Conservation (phyloP, 176 grass and related monocot genomes). For the Oryza meridionalis region DNA sequence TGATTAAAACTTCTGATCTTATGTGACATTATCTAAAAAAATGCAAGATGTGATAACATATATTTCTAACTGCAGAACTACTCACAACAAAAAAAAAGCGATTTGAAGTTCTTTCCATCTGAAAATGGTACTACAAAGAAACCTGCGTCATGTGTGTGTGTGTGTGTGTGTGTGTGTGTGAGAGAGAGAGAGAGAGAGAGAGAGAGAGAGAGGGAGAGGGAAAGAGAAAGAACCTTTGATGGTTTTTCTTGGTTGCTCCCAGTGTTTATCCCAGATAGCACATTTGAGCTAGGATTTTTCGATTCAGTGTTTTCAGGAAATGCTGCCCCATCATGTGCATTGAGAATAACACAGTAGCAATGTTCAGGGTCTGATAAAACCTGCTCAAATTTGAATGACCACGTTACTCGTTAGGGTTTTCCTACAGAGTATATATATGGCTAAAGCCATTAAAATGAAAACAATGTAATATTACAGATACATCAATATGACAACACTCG, state of each 20-base stretch:
- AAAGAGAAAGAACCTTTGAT: conserved; percentile 57
- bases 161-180: too few relatives aligned
- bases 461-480: background rate
- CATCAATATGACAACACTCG: background rate
- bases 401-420: conserved; percentile 4
- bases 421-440: background rate
- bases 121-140: conserved; percentile 2
- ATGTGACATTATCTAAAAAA: background rate
- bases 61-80: background rate
- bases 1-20: background rate
- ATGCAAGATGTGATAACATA: background rate
- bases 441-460: conserved; percentile 11
- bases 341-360: too few relatives aligned
- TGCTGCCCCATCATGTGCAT: too few relatives aligned
- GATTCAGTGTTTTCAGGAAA: conserved; percentile 49
- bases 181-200: too few relatives aligned
- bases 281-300: conserved; percentile 36
- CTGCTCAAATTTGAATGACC: conserved; percentile 52
- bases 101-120: background rate
- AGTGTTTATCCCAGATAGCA: conserved; percentile 30
- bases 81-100: background rate
- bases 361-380: conserved; percentile 59
- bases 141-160: too few relatives aligned
- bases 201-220: background rate
- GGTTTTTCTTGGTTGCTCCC: conserved; percentile 30